Conservation (phyloP, 495 filamentous ascomycete species). For the Geoglossum glabrum region DNA sequence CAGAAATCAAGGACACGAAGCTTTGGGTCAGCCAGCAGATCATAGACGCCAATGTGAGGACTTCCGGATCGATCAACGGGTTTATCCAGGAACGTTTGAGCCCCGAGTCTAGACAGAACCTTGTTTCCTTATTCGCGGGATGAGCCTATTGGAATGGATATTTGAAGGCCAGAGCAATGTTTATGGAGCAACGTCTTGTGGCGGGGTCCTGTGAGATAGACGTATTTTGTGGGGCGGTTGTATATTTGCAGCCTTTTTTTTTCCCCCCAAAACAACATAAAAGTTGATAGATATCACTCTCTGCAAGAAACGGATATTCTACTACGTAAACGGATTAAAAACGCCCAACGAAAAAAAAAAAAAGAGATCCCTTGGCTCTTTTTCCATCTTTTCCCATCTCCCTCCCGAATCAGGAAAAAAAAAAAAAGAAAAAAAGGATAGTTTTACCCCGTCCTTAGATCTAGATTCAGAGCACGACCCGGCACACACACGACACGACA, state of each 20-base stretch:
- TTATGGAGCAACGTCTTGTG: no score
- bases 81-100: neutral
- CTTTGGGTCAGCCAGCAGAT: constrained; percentile 58
- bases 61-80: constrained; percentile 20
- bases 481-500: neutral
- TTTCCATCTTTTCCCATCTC: no score
- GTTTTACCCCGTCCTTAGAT: no score
- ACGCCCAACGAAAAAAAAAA: neutral
- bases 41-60: constrained; percentile 35
- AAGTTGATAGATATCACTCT: neutral
- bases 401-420: no score
- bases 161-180: no score
- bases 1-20: constrained; percentile 61
- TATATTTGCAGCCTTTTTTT: neutral
- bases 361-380: neutral
- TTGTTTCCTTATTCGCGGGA: neutral
- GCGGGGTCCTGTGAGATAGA: no score
- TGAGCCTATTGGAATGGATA: neutral
- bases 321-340: neutral
- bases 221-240: no score
- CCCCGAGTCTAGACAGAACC: neutral
- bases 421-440: no score
- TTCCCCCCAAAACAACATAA: neutral
- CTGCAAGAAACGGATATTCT: no score
- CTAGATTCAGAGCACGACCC: no score